Base-by-base conservation (phyloP, 495 filamentous ascomycete species). In the Penicillium ucsense region DNA sequence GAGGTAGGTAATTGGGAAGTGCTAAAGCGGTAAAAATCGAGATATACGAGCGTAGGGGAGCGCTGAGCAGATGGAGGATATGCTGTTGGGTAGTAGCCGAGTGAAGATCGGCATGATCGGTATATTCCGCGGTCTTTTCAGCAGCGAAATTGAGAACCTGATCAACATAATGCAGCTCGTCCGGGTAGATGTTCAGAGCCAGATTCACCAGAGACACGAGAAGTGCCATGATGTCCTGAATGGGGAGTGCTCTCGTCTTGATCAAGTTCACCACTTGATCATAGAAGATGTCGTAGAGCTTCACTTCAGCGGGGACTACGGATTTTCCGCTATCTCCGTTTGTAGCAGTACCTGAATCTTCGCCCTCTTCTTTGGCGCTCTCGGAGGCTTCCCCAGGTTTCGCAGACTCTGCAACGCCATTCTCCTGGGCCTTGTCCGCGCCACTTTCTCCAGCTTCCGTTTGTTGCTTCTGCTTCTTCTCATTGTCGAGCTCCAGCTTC, bases 211-310 rank as follows among this genome's bases (percentile, higher is more conserved):
- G 76, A 5, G 92, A 98, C 28, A 94, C 90, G 34, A 95, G 74
- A 31, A 97, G 71, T 8, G 89, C 92, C 53, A 91, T 92, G 20
- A 86, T 95, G 64, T 98, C 92, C 63, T 94, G 88, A 45, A 98
- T 95, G 4, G 89, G 84, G 47, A 98, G 73, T 52, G 87, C 82
- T 57, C 95, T 89, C 11, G 84, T 83, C 64, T 87, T 88, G 52
- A 97, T 89, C 38, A 98, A 75, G 57, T 88, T 89, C 51, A 89
- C 83, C 44, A 97, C 94, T 60, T 98, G 92, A 40, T 94, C 86
- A 60, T 95, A 94, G 70, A 98, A 98, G 38, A 97, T 89, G 66
- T 95, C 89, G 66, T 96, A 98, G 7, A 98, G 78, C 64, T 85
- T 91, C 43, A 95, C 79, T 63, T 89, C 82, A 39, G 84, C 78